Evolutionary conservation across 495 filamentous ascomycete species (phyloP).

Genomic region (Neurospora sp.): DNA sequence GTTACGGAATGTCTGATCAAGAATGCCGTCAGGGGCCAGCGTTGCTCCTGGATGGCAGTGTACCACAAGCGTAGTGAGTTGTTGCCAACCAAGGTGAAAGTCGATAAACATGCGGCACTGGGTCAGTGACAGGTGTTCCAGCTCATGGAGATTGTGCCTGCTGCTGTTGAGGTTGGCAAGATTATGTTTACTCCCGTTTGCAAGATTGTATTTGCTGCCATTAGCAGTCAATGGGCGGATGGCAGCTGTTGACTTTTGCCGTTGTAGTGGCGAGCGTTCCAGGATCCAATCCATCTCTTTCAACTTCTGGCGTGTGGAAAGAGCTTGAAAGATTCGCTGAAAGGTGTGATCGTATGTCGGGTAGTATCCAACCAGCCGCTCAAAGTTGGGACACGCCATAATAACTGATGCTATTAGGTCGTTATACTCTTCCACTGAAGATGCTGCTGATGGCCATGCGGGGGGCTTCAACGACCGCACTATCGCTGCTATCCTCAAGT

Average conservation of each 20-base stretch:
- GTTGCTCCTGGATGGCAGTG: slow-evolving; percentile 55
- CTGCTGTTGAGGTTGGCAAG: background rate
- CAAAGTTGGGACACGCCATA: slow-evolving; percentile 78
- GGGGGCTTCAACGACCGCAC: slow-evolving; percentile 69
- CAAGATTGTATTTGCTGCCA: background rate
- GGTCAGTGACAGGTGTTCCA: slow-evolving; percentile 46
- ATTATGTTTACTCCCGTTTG: slow-evolving; percentile 6
- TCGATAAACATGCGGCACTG: slow-evolving; percentile 60
- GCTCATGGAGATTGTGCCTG: slow-evolving; percentile 14
- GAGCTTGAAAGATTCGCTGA: slow-evolving; percentile 63
- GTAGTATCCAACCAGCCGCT: slow-evolving; percentile 61
- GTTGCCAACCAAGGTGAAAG: slow-evolving; percentile 59
- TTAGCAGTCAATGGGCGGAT: background rate
- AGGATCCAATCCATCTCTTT: slow-evolving; percentile 78
- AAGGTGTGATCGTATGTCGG: slow-evolving; percentile 62
- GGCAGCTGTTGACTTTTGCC: slow-evolving; percentile 3
- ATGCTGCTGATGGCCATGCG: slow-evolving; percentile 42
- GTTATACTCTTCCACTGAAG: slow-evolving; percentile 50
- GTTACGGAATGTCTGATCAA: slow-evolving; percentile 52
- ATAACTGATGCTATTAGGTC: slow-evolving; percentile 70
- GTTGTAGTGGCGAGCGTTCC: slow-evolving; percentile 28
- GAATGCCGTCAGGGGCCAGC: slow-evolving; percentile 54
- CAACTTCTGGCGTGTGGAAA: slow-evolving; percentile 63
- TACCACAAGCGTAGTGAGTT: slow-evolving; percentile 64
- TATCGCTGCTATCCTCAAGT: slow-evolving; percentile 57